Base-by-base conservation (phyloP, 2,329 filamentous ascomycete species). In the Nectriaceae sp. region DNA sequence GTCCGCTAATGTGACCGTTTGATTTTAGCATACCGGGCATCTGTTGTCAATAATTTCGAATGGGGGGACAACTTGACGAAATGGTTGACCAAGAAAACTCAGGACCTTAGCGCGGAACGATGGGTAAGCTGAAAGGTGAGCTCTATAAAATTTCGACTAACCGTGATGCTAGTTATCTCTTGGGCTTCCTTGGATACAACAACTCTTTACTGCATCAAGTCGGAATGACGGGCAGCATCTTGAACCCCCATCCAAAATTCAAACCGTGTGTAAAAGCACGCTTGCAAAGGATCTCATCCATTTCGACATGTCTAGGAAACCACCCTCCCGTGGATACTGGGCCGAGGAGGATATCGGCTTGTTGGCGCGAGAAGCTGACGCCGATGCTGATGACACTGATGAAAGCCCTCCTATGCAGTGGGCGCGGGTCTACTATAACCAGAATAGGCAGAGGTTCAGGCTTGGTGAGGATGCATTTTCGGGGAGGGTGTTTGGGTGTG, bases 221-320 rank as follows among this genome's bases (percentile, higher is more conserved):
- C 55, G 49, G 15, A 48, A 61, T 13, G 53, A 60, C 18, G 59
- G 58, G 57, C 46, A 59, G 15, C n/a, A n/a, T n/a, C n/a, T n/a
- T n/a, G 20, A 8, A 4, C 55, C 40, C 16, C 49, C 59, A 5
- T 19, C n/a, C 3, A 46, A 47, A 11, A 44, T 42, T 4, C 44
- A 21, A 4, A 37, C 29, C 22, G 47, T 52, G 22, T 46, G 46
- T 39, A 44, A 44, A 29, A 55, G 47, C 20, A 45, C 24, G 3
- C 49, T 61, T 2, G 49, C 57, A 31, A 48, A 52, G 33, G 57
- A 60, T 21, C 45, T 60, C 3, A 36, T 50, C 2, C 29, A 36
- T 5, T 59, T 59, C 39, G 57, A 59, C 40, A n/a, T n/a, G n/a
- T 46, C 46, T 2, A 36, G 37, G 2, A 49, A 40, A 8, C 40